Conservation (phyloP, 441 rosid genomes). For the Adansonia rubrostipa region DNA sequence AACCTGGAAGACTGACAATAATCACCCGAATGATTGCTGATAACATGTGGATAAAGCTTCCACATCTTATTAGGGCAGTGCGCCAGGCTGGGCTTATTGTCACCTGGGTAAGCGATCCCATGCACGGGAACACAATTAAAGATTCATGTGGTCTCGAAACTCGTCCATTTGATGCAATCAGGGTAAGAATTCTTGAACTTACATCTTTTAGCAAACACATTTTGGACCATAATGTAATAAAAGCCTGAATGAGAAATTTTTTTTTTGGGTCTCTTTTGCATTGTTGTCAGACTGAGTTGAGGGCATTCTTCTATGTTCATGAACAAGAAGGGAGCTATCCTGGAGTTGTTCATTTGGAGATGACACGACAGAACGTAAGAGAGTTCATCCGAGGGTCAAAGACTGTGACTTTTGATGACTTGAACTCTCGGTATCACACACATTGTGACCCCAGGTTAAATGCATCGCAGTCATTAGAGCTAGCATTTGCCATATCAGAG, state of each 20-base stretch:
- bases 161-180: constrained; percentile 52
- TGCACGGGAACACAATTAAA: constrained; percentile 61
- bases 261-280: not conserved
- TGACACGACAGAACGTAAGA: constrained; percentile 24
- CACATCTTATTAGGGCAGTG: constrained; percentile 48
- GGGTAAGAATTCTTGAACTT: constrained; percentile 33
- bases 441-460: constrained; percentile 25
- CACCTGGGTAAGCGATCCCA: constrained; percentile 61
- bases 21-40: constrained; percentile 57
- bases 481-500: constrained; percentile 23
- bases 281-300: constrained; percentile 18
- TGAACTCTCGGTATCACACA: constrained; percentile 25
- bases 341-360: constrained; percentile 29
- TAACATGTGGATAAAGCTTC: constrained; percentile 55
- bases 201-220: not conserved
- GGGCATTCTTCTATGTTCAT: constrained; percentile 27
- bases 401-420: constrained; percentile 20
- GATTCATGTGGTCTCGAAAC: constrained; percentile 60
- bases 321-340: constrained; percentile 28
- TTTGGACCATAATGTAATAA: not conserved
- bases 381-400: constrained; percentile 22
- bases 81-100: constrained; percentile 52
- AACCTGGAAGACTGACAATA: constrained; percentile 52
- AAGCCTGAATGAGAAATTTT: not conserved
- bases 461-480: constrained; percentile 29